These are phyloP conservation scores for Venturia nashicola DNA, from an alignment of 2,329 filamentous ascomycete species.

Conservation along the genomic window DNA sequence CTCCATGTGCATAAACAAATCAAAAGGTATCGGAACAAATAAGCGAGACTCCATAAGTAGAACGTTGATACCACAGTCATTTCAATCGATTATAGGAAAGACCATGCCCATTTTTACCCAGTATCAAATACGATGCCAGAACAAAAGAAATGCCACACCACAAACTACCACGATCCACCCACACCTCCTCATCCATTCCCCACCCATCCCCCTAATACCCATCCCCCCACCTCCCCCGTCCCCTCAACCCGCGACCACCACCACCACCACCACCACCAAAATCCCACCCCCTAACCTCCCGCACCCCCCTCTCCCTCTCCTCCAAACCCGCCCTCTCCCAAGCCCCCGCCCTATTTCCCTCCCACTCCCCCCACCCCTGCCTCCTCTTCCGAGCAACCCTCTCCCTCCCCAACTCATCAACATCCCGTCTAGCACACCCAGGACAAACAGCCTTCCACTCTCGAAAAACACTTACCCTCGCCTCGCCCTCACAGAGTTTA, in stretches of 20 bases:
- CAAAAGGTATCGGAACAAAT: too few relatives aligned
- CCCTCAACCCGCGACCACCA: background rate
- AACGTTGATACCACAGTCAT: too few relatives aligned
- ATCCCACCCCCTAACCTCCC: too few relatives aligned
- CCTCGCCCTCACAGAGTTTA: background rate
- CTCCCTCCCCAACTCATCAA: background rate
- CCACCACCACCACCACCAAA: background rate
- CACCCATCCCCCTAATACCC: background rate
- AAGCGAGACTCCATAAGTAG: too few relatives aligned
- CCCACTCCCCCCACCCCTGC: background rate
- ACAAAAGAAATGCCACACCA: too few relatives aligned
- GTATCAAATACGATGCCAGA: too few relatives aligned
- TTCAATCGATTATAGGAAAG: too few relatives aligned
- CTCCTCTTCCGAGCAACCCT: background rate
- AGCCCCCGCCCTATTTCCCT: background rate
- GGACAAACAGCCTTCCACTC: background rate
- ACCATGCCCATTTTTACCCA: too few relatives aligned
- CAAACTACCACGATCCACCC: too few relatives aligned
- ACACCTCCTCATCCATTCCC: background rate
- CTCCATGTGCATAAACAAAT: too few relatives aligned
- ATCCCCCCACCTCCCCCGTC: background rate
- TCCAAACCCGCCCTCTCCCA: background rate
- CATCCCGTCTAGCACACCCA: background rate
- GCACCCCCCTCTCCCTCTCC: background rate
- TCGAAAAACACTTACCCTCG: background rate